phyloP scores from a whole-genome alignment of 805 yeast species.

The Kluyveromyces aestuarii region DNA sequence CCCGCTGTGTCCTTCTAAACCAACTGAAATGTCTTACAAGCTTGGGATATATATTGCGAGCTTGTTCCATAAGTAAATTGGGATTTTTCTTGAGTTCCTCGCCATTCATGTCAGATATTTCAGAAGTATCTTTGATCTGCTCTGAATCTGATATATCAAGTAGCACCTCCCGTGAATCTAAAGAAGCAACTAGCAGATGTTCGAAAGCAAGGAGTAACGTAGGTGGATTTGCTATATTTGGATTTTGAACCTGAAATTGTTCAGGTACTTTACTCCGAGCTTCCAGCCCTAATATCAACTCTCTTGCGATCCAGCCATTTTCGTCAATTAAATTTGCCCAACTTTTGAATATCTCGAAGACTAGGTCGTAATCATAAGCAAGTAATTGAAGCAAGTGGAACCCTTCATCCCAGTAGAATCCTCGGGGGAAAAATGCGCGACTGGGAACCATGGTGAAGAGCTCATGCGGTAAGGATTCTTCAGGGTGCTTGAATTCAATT shows the following conservation, averaged over 20 bases:
- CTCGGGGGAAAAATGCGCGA: constrained; percentile 90
- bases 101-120: constrained; percentile 5
- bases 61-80: constrained; percentile 48
- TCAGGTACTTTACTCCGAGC: constrained; percentile 80
- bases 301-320: constrained; percentile 92
- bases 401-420: constrained; percentile 98
- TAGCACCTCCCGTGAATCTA: constrained; percentile 13
- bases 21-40: constrained; percentile 71
- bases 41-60: constrained; percentile 63
- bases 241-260: constrained; percentile 78
- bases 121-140: constrained; percentile 32
- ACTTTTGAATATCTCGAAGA: constrained; percentile 67
- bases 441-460: constrained; percentile 84
- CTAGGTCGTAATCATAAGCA: constrained; percentile 76
- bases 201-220: constrained; percentile 71
- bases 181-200: constrained; percentile 42
- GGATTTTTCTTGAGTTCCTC: constrained; percentile 46
- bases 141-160: constrained; percentile 16
- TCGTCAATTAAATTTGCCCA: constrained; percentile 86
- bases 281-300: constrained; percentile 87
- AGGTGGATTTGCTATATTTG: constrained; percentile 91
- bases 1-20: constrained; percentile 76
- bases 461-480: constrained; percentile 67
- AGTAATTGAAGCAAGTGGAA: constrained; percentile 79
- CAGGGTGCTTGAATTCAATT: constrained; percentile 39